These are phyloP conservation scores for Neolentinus lepideus DNA, from an alignment of 1,284 basidiomycete species.

Conservation along the genomic window DNA sequence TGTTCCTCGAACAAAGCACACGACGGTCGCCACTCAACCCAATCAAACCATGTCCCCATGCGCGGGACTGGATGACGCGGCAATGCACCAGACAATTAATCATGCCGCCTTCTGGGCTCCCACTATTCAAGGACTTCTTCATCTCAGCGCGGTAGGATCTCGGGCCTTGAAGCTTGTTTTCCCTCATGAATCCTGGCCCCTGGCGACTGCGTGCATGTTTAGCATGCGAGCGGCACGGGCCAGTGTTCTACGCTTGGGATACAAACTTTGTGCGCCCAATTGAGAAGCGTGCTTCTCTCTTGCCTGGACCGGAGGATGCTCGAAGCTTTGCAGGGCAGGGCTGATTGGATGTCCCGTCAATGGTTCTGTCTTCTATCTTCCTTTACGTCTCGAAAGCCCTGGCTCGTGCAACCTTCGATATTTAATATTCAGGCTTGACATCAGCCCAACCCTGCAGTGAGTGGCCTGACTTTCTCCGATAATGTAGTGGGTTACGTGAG, in stretches of 20 bases:
- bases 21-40: too few species aligned
- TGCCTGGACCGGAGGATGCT: too few species aligned
- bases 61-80: background rate
- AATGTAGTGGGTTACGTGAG: background rate
- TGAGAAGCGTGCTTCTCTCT: background rate
- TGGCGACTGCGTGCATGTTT: background rate
- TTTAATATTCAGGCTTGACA: background rate
- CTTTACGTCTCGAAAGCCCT: too few species aligned
- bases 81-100: background rate
- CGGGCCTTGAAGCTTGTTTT: background rate
- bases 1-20: too few species aligned
- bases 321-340: too few species aligned
- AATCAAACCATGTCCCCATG: background rate
- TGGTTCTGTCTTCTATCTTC: too few species aligned
- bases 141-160: background rate
- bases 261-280: background rate
- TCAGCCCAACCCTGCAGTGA: background rate
- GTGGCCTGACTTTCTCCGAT: background rate
- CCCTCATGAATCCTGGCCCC: background rate
- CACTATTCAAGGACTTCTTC: background rate
- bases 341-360: too few species aligned
- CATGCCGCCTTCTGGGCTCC: background rate
- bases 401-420: too few species aligned
- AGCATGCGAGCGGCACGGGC: background rate
- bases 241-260: background rate